Evolutionary conservation across 1,139 yeast species (phyloP), one percentile per base, ranked within the genome.

Genomic region (Hyphopichia pseudoburtonii): DNA sequence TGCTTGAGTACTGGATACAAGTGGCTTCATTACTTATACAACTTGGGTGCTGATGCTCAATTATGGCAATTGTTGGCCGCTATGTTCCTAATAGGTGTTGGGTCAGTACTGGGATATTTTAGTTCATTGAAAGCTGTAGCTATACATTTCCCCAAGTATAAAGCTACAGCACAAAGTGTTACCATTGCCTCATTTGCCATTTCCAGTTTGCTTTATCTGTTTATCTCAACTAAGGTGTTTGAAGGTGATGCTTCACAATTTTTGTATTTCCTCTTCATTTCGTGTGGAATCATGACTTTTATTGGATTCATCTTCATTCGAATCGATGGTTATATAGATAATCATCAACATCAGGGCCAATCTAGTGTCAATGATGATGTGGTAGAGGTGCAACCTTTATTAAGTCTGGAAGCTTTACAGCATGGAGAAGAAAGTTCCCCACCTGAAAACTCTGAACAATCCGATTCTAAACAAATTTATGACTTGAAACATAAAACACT

Each of bases 161-260:
- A 60, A 38, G 66, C 65, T 15, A 50, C 66, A 0, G 69, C 70
- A 8, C 69, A 63, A 43, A 60, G 66, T 41, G 48, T 64, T 14
- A 62, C 70, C n/a, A 63, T 64, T 37, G 64, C 70, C 1, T 57
- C 64, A 5, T 64, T 64, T 52, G 70, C 70, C n/a, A 62, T 64
- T n/a, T 55, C 66, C 2, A 55, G 64, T 28, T 50, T 63, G 36
- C 28, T 63, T 9, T 62, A 48, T 43, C 60, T 56, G 53, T 45
- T 45, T 16, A 46, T 62, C 15, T 50, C 57, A 10, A 47, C 60
- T 29, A 41, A 45, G 23, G 28, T 57, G 2, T 58, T 54, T 31
- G 34, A 48, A 1, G 58, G 57, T 3, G 51, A 61, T 41, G 55
- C 57, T 11, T 51, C 47, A 2, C 38, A 36, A 8, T 64, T 62